Percentiles rank a stretch among this genome's conserved stretches.
Evolutionary conservation across 2,329 filamentous ascomycete species (phyloP).

Genomic region (Venturia carpophila): DNA sequence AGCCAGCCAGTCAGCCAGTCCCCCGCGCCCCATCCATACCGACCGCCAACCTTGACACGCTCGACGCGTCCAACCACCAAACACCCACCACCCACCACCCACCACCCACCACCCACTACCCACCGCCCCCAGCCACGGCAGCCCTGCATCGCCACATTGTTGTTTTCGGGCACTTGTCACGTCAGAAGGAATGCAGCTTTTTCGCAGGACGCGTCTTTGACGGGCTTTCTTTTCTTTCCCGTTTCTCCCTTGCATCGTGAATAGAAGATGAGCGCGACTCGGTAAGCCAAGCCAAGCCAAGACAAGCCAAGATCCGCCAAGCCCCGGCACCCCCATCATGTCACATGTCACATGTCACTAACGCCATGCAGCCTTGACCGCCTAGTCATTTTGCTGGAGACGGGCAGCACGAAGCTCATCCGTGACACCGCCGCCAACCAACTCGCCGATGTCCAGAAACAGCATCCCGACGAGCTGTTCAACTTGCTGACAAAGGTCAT

Average conservation of each 20-base stretch:
- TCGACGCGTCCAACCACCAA: neutral
- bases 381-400: slow-evolving; percentile 66
- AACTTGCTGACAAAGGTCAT: slow-evolving; percentile 88
- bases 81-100: neutral
- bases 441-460: slow-evolving; percentile 94
- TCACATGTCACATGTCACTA: slow-evolving; percentile 8
- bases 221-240: neutral
- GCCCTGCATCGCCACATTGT: neutral
- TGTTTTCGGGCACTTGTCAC: neutral
- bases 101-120: neutral
- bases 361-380: slow-evolving; percentile 31
- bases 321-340: neutral
- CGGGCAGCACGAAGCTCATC: slow-evolving; percentile 90
- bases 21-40: too few species aligned
- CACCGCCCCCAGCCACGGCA: neutral
- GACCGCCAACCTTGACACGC: too few species aligned
- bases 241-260: neutral
- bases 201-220: neutral
- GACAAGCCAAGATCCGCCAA: neutral
- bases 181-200: neutral
- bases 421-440: slow-evolving; percentile 96
- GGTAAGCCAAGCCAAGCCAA: slow-evolving; percentile 6
- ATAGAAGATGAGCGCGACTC: slow-evolving; percentile 15
- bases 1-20: neutral
- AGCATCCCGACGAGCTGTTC: slow-evolving; percentile 94